Conservation (phyloP, 495 filamentous ascomycete genomes). For the Talaromyces adpressus region DNA sequence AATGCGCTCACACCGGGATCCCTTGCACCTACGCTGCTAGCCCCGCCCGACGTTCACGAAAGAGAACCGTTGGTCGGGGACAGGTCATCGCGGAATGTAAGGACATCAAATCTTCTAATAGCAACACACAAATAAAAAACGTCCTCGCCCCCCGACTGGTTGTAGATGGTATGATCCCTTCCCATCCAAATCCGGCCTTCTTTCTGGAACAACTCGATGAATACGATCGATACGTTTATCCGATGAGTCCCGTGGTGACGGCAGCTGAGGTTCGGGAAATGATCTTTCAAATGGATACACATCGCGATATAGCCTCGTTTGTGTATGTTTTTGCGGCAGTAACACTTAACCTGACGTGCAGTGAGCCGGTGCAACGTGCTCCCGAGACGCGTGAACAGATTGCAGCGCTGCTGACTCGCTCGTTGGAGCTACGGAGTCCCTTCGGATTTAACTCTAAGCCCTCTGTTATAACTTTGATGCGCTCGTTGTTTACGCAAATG, state of each 20-base stretch:
- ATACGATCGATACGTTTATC: slow-evolving; percentile 22
- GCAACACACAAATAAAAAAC: not conserved
- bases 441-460: slow-evolving; percentile 15
- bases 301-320: slow-evolving; percentile 17
- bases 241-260: slow-evolving; percentile 22
- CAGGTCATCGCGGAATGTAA: slow-evolving; percentile 17
- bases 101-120: not conserved
- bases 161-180: not conserved
- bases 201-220: slow-evolving; percentile 16
- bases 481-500: slow-evolving; percentile 21
- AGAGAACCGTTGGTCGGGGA: slow-evolving; percentile 16
- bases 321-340: slow-evolving; percentile 22
- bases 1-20: slow-evolving; percentile 22
- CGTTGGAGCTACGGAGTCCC: slow-evolving; percentile 18
- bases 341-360: slow-evolving; percentile 18
- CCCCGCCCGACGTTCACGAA: slow-evolving; percentile 15
- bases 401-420: slow-evolving; percentile 15
- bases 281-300: slow-evolving; percentile 16
- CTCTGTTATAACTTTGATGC: slow-evolving; percentile 15
- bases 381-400: slow-evolving; percentile 12
- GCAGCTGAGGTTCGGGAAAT: slow-evolving; percentile 15
- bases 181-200: slow-evolving; percentile 12
- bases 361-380: slow-evolving; percentile 7
- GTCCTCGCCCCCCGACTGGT: not conserved
- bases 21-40: slow-evolving; percentile 20